These are phyloP conservation scores for Mycena latifolia DNA, from an alignment of 768 basidiomycete species.

Conservation along the genomic window DNA sequence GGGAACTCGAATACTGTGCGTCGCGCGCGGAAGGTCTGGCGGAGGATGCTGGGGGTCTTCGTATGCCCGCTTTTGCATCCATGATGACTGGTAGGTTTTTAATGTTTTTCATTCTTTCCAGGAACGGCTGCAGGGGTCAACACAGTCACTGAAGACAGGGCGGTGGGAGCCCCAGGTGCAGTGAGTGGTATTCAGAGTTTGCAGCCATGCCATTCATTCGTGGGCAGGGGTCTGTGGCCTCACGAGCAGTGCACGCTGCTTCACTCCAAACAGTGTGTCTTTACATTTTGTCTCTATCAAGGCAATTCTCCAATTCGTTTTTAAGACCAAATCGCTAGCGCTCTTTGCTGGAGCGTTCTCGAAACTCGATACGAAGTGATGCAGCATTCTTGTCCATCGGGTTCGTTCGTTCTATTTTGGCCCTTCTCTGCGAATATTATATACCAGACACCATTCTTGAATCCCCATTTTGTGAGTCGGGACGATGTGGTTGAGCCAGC, in stretches of 20 bases:
- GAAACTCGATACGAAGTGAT: constrained; percentile 57
- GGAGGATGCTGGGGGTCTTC: constrained; percentile 49
- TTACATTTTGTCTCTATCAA: not conserved
- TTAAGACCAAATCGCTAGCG: constrained; percentile 47
- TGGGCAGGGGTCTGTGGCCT: constrained; percentile 56
- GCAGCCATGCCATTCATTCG: not conserved
- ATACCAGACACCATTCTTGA: constrained; percentile 56
- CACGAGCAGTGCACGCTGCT: constrained; percentile 50
- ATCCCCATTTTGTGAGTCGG: constrained; percentile 55
- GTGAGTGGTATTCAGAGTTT: constrained; percentile 41
- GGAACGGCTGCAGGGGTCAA: constrained; percentile 51
- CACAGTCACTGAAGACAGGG: constrained; percentile 52
- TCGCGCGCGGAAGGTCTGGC: constrained; percentile 50
- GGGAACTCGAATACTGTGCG: constrained; percentile 51
- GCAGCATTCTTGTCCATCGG: constrained; percentile 55
- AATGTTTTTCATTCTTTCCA: constrained; percentile 29
- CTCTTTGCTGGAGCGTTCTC: constrained; percentile 55
- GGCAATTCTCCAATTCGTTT: not conserved
- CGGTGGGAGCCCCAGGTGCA: constrained; percentile 57
- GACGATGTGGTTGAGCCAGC: not conserved
- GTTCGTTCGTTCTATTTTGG: constrained; percentile 35
- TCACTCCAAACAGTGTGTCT: constrained; percentile 50
- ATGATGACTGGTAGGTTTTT: no score
- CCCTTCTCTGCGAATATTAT: not conserved
- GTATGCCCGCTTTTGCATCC: no score